Percentiles rank a stretch among this genome's conserved stretches.
Evolutionary conservation across 768 basidiomycete genomes (phyloP).

Genomic region (Phylloporus arenicola): DNA sequence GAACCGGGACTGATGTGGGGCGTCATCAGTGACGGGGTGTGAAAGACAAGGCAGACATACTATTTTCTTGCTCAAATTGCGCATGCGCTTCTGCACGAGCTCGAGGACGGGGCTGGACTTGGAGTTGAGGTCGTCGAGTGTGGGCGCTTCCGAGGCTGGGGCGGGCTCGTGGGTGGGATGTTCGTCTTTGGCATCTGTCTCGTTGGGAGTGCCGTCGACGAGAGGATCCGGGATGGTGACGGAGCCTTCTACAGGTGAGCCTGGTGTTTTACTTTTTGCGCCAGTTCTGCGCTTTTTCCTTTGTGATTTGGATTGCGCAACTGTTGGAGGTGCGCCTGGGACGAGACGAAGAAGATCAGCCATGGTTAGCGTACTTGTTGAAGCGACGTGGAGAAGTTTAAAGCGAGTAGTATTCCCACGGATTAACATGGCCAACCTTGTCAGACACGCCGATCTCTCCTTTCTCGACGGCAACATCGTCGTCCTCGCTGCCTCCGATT

Average conservation of each 20-base stretch:
- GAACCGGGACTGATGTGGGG: slow-evolving; percentile 56
- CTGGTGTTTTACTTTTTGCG: slow-evolving; percentile 39
- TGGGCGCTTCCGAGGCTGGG: slow-evolving; percentile 36
- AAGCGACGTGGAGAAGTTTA: slow-evolving; percentile 9
- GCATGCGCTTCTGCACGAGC: slow-evolving; percentile 72
- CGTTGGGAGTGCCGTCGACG: slow-evolving; percentile 48
- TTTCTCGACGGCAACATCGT: slow-evolving; percentile 70
- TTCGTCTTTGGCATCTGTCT: slow-evolving; percentile 43
- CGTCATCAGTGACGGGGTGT: slow-evolving; percentile 7
- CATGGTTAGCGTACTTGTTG: slow-evolving; percentile 26
- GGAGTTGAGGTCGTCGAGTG: slow-evolving; percentile 39
- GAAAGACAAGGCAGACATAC: slow-evolving; percentile 39
- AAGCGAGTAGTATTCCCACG: slow-evolving; percentile 17
- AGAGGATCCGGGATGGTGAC: slow-evolving; percentile 41
- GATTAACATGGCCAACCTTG: slow-evolving; percentile 21
- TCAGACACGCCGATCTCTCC: slow-evolving; percentile 48
- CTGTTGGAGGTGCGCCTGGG: slow-evolving; percentile 71
- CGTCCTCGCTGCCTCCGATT: slow-evolving; percentile 48
- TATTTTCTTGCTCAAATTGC: slow-evolving; percentile 77
- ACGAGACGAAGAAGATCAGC: slow-evolving; percentile 50
- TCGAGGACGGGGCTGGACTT: slow-evolving; percentile 72
- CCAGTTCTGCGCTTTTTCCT: slow-evolving; percentile 68
- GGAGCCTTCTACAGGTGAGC: slow-evolving; percentile 39
- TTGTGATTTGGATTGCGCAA: slow-evolving; percentile 53
- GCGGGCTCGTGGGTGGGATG: slow-evolving; percentile 43